These are phyloP conservation scores for Penicillium sp. DNA, from an alignment of 2,329 filamentous ascomycete species.

Conservation along the genomic window DNA sequence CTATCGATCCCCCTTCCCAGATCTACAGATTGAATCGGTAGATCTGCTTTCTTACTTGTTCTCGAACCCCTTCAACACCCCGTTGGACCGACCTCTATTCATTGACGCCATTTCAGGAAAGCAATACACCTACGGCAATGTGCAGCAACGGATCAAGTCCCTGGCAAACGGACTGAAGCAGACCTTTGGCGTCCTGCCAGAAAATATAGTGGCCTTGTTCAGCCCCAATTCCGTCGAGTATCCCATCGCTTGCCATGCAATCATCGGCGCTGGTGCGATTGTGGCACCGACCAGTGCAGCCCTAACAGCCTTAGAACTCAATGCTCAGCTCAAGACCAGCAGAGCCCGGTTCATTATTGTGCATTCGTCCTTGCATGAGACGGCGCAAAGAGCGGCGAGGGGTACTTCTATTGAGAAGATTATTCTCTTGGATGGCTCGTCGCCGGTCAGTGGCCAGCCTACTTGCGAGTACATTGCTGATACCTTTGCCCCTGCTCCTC, in stretches of 20 bases:
- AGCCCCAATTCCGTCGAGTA: slow-evolving; percentile 25
- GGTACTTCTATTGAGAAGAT: slow-evolving; percentile 20
- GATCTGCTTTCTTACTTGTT: slow-evolving; percentile 23
- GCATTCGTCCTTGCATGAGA: slow-evolving; percentile 19
- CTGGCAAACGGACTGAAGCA: slow-evolving; percentile 20
- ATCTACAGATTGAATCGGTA: slow-evolving; percentile 18
- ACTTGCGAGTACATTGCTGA: slow-evolving; percentile 21
- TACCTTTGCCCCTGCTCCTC: slow-evolving; percentile 11
- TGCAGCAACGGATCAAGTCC: slow-evolving; percentile 17
- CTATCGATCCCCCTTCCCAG: slow-evolving; percentile 19
- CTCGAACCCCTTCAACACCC: slow-evolving; percentile 22
- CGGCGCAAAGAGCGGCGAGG: slow-evolving; percentile 17
- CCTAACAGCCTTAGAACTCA: slow-evolving; percentile 18
- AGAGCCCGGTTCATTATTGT: slow-evolving; percentile 21
- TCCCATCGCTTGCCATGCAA: slow-evolving; percentile 17
- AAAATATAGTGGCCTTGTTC: slow-evolving; percentile 22
- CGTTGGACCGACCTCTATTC: slow-evolving; percentile 14
- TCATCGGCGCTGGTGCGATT: slow-evolving; percentile 18
- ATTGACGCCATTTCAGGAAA: slow-evolving; percentile 18
- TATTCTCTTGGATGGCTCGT: slow-evolving; percentile 15
- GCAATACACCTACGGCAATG: slow-evolving; percentile 18
- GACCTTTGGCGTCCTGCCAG: slow-evolving; percentile 12
- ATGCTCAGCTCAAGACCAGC: slow-evolving; percentile 25
- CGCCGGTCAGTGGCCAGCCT: slow-evolving; percentile 10
- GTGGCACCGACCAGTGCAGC: slow-evolving; percentile 21